phyloP scores from a whole-genome alignment of 148 eudicot genomes.

The Talinum fruticosum region DNA sequence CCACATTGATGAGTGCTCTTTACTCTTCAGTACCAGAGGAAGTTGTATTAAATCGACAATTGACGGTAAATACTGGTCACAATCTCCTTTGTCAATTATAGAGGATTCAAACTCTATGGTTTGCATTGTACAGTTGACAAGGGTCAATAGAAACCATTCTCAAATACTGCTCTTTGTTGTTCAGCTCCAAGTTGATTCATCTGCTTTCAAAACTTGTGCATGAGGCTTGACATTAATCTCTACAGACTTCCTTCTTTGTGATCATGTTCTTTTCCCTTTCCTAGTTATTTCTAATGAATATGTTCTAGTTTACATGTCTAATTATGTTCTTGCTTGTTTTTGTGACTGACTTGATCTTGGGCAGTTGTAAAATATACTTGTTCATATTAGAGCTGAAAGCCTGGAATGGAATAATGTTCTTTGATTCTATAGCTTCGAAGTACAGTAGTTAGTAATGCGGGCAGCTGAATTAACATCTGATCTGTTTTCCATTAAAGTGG shows the following conservation, averaged over 20 bases:
- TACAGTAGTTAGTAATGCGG: not conserved
- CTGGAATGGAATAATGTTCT: not conserved
- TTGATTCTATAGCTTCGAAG: too few species aligned
- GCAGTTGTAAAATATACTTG: too few species aligned
- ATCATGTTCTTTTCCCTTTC: not conserved
- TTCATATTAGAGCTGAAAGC: too few species aligned
- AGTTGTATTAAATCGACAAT: conserved; percentile 60
- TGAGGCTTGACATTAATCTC: not conserved
- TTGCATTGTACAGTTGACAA: not conserved
- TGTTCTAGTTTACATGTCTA: too few species aligned
- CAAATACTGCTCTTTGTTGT: not conserved
- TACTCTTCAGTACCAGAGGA: conserved; percentile 76
- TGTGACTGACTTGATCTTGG: too few species aligned
- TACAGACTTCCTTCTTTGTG: not conserved
- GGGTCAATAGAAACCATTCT: not conserved
- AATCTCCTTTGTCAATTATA: not conserved
- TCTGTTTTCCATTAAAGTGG: too few species aligned
- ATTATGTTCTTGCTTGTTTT: too few species aligned
- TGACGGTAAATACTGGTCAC: conserved; percentile 53
- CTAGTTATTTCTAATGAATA: not conserved
- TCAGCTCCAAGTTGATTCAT: not conserved
- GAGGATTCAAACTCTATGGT: conserved; percentile 1
- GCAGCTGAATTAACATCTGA: not conserved
- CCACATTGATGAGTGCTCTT: conserved; percentile 83
- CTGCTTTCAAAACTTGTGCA: not conserved